Conservation (phyloP, 2,329 filamentous ascomycete species). For the Pseudopyrenochaeta lycopersici region DNA sequence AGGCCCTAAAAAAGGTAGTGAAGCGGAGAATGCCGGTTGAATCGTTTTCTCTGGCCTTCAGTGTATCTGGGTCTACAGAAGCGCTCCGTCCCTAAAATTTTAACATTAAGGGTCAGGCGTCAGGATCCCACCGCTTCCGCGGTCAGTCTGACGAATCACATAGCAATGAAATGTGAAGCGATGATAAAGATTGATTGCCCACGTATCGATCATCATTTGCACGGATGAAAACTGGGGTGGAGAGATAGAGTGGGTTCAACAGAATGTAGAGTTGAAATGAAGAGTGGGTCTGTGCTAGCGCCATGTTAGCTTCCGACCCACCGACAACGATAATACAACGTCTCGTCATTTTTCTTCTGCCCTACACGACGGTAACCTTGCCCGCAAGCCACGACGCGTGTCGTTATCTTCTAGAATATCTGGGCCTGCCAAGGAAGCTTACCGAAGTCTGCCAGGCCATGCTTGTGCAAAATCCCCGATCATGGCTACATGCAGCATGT, state of each 20-base stretch:
- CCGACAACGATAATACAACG: conserved; percentile 6
- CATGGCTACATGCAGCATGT: conserved; percentile 5
- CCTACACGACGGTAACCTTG: conserved; percentile 9
- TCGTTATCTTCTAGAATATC: conserved; percentile 1
- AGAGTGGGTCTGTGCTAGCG: conserved; percentile 11
- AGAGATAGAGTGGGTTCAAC: conserved; percentile 10
- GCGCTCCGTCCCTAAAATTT: conserved; percentile 5
- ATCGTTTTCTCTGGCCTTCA: not conserved
- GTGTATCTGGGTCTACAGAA: conserved; percentile 8
- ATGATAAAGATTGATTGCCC: not conserved
- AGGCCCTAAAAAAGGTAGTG: not conserved
- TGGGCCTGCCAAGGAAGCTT: conserved; percentile 13
- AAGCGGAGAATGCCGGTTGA: not conserved
- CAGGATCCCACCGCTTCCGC: no score
- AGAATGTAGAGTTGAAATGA: conserved; percentile 5
- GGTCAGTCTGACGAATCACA: conserved; percentile 1
- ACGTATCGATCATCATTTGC: conserved; percentile 1
- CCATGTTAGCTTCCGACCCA: conserved; percentile 7
- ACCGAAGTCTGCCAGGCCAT: conserved; percentile 10
- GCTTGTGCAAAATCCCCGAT: not conserved
- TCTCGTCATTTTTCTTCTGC: conserved; percentile 8
- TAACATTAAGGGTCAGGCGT: conserved; percentile 3
- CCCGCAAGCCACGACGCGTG: conserved; percentile 12
- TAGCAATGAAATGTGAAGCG: not conserved
- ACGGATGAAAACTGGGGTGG: conserved; percentile 9